Percentiles rank a stretch among this genome's conserved stretches.
Conservation (phyloP, 2,329 filamentous ascomycete species). For the Phaeosphaeriaceae sp. region DNA sequence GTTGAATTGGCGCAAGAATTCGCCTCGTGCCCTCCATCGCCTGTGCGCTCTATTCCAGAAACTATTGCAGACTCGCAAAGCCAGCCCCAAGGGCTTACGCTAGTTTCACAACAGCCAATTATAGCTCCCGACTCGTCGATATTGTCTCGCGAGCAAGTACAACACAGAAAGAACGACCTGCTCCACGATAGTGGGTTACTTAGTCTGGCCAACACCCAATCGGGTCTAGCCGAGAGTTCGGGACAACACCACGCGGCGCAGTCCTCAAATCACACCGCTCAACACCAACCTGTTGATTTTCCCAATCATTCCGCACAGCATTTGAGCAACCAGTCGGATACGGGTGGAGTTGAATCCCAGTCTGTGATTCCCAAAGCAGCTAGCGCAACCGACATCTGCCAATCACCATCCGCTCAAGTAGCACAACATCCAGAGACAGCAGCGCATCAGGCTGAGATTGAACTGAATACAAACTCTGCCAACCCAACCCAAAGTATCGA, state of each 20-base stretch:
- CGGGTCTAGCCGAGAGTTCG: conserved; percentile 16
- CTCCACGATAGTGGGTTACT: too few species aligned
- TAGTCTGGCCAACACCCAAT: neutral
- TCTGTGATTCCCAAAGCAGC: neutral
- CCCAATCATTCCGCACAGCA: neutral
- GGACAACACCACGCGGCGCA: conserved; percentile 15
- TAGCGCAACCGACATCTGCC: too few species aligned
- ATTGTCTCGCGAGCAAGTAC: too few species aligned
- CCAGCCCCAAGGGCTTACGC: conserved; percentile 7
- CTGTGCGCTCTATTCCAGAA: conserved; percentile 34
- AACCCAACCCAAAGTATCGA: neutral
- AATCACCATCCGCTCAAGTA: too few species aligned
- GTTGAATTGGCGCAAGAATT: conserved; percentile 20
- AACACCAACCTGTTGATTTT: conserved; percentile 6
- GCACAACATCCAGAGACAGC: neutral
- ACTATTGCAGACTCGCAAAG: conserved; percentile 26
- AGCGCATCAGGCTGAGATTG: neutral
- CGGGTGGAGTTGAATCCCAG: neutral
- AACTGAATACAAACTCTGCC: neutral
- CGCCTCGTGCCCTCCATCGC: conserved; percentile 17
- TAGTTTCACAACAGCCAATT: conserved; percentile 6
- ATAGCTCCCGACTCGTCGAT: conserved; percentile 2
- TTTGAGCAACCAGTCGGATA: neutral
- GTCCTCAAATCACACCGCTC: conserved; percentile 18
- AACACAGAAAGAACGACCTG: too few species aligned